phyloP scores from a whole-genome alignment of 441 rosid species.

The Populus hybrid region DNA sequence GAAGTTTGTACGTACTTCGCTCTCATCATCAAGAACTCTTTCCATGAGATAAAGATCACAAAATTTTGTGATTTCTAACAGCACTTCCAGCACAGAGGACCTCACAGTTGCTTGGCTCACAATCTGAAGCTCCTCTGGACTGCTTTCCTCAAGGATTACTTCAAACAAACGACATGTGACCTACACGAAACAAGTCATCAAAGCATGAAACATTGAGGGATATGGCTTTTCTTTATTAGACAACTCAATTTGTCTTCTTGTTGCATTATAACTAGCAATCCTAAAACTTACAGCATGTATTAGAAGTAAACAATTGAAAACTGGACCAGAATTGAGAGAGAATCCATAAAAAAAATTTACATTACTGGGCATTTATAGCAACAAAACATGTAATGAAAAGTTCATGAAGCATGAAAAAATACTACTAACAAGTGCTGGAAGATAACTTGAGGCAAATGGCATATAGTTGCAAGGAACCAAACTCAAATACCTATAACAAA shows the following conservation, averaged over 20 bases:
- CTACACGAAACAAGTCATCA: slow-evolving; percentile 38
- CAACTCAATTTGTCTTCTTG: neutral
- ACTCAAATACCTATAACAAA: neutral
- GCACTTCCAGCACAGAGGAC: slow-evolving; percentile 85
- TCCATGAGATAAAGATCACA: slow-evolving; percentile 99
- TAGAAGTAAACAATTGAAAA: neutral
- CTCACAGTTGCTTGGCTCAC: slow-evolving; percentile 71
- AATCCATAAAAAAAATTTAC: neutral
- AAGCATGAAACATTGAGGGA: slow-evolving; percentile 8
- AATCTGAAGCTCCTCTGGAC: slow-evolving; percentile 90
- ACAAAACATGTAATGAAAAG: neutral
- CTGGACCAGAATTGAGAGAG: slow-evolving; percentile 6
- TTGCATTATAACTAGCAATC: neutral
- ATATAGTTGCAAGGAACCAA: neutral
- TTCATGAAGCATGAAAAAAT: neutral
- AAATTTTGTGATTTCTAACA: slow-evolving; percentile 80
- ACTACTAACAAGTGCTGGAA: neutral
- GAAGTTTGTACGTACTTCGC: slow-evolving; percentile 60
- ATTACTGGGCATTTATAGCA: neutral
- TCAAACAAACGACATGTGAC: slow-evolving; percentile 93
- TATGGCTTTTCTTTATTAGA: slow-evolving; percentile 8
- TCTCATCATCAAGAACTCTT: slow-evolving; percentile 89
- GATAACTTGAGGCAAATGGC: slow-evolving; percentile 2
- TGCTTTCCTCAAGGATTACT: slow-evolving; percentile 84
- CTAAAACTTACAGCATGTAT: neutral